Evolutionary conservation across 2,329 filamentous ascomycete genomes (phyloP).

Genomic region (Furcasterigmium sp.): DNA sequence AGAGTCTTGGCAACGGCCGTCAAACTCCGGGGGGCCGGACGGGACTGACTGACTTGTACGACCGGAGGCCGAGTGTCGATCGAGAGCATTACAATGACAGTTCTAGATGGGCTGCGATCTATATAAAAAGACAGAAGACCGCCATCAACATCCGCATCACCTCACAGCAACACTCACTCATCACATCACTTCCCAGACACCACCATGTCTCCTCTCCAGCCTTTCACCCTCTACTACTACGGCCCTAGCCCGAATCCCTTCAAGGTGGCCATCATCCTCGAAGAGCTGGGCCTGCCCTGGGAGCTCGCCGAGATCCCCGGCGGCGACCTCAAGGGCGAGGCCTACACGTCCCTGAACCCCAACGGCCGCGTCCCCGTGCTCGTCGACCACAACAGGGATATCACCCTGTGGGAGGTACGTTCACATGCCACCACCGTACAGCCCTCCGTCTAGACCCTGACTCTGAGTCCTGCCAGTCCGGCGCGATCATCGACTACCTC

Average conservation of each 20-base stretch:
- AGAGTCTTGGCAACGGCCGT: no score
- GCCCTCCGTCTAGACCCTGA: no score
- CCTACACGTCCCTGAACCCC: slow-evolving; percentile 23
- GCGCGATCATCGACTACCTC: slow-evolving; percentile 24
- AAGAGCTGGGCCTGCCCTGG: slow-evolving; percentile 27
- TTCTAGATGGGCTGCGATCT: no score
- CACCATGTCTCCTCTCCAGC: background rate
- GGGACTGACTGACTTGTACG: no score
- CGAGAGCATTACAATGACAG: no score
- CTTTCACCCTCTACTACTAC: background rate
- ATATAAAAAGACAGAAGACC: no score
- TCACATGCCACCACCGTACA: no score
- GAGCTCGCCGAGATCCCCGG: slow-evolving; percentile 14
- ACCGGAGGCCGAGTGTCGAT: no score
- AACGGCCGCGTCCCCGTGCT: slow-evolving; percentile 28
- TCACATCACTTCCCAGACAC: background rate
- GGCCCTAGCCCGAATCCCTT: slow-evolving; percentile 19
- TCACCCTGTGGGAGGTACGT: slow-evolving; percentile 19
- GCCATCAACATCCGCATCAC: background rate
- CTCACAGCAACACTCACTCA: background rate
- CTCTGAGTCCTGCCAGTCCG: slow-evolving; percentile 17
- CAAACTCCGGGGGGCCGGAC: no score
- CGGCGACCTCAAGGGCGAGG: slow-evolving; percentile 14
- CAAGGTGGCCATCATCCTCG: slow-evolving; percentile 26
- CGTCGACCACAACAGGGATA: slow-evolving; percentile 25